Base-by-base conservation (phyloP, 192 early-diverging fungal species). In the Haplosporangium gracile region DNA sequence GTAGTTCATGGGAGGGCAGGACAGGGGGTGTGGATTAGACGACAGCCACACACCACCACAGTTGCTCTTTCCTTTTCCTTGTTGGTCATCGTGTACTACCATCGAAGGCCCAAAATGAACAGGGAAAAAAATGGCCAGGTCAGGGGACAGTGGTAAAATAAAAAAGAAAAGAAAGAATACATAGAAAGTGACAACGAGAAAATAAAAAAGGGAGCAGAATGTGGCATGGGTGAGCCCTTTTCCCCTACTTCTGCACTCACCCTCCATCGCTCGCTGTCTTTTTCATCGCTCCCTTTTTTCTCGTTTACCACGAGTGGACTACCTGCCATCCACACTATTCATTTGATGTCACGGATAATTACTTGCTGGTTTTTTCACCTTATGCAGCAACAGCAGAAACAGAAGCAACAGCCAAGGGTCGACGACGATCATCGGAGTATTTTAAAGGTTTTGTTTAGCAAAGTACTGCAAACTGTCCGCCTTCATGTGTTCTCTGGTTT, bases 41-140 rank as follows among this genome's bases (percentile, higher is more conserved):
- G 60, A 65, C 60, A 34, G 13, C 29, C 60, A 65, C 60, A 36
- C 60, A 10, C 55, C 55, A 45, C 43, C 43, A 45, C 43, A 45
- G 36, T 36, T 36, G 36, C 51, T 24, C 38, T n/a, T 16, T 45
- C 34, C 26, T 42, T 72, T 72, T 72, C 42, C n/a, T 40, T 72
- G 39, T 72, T 72, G 71, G 26, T 43, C 71, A 70, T 40, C 71
- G 22, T 72, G 71, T 45, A 45, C 71, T 40, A 45, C 26, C n/a
- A 72, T 40, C 22, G 20, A 38, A 0, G 6, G 39, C 15, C 38
- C 34, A 42, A 42, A 40, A 42, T 42, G 38, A 42, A 70, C 22
- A 40, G 38, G 26, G n/a, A 8, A 68, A 34, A 34, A 11, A n/a
- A 13, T 6, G 15, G 0, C 11, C 11, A 45, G 32, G 34, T 34